A percentile compares a stretch with the other conserved stretches of the same genome.
phyloP scores from a whole-genome alignment of 805 yeast genomes.

The Pichia eremophila region DNA sequence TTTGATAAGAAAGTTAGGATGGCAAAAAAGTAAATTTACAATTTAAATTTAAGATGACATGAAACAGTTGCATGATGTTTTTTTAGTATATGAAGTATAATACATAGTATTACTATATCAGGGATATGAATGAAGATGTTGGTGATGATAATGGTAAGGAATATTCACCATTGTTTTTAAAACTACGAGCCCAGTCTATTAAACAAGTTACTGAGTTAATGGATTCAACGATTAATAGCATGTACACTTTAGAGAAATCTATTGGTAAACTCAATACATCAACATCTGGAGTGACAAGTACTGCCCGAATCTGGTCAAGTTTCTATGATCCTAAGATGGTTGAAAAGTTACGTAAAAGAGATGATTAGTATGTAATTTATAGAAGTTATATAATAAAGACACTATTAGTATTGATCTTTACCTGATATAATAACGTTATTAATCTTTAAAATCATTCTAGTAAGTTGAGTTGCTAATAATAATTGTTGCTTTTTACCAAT shows the following conservation, averaged over 20 bases:
- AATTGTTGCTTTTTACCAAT: slow-evolving; percentile 97
- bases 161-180: slow-evolving; percentile 6
- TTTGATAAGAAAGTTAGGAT: too few species aligned
- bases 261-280: slow-evolving; percentile 7
- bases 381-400: too few species aligned
- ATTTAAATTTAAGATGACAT: too few species aligned
- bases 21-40: too few species aligned
- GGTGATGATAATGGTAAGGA: too few species aligned
- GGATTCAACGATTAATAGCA: slow-evolving; percentile 8
- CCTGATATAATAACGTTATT: slow-evolving; percentile 82
- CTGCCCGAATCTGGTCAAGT: slow-evolving; percentile 15
- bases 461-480: slow-evolving; percentile 89
- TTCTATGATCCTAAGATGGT: slow-evolving; percentile 15
- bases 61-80: too few species aligned
- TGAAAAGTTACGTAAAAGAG: slow-evolving; percentile 6
- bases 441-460: slow-evolving; percentile 95
- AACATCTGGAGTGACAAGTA: slow-evolving; percentile 8
- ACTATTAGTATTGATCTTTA: slow-evolving; percentile 20
- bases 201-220: slow-evolving; percentile 4
- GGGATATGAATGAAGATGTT: too few species aligned
- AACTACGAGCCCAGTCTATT: slow-evolving; percentile 5
- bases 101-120: too few species aligned
- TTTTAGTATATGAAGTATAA: too few species aligned
- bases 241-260: slow-evolving; percentile 9
- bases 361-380: not conserved